Percentiles rank a stretch among this genome's conserved stretches.
phyloP scores from a whole-genome alignment of 306 rosid genomes.

The Quercus cerris region DNA sequence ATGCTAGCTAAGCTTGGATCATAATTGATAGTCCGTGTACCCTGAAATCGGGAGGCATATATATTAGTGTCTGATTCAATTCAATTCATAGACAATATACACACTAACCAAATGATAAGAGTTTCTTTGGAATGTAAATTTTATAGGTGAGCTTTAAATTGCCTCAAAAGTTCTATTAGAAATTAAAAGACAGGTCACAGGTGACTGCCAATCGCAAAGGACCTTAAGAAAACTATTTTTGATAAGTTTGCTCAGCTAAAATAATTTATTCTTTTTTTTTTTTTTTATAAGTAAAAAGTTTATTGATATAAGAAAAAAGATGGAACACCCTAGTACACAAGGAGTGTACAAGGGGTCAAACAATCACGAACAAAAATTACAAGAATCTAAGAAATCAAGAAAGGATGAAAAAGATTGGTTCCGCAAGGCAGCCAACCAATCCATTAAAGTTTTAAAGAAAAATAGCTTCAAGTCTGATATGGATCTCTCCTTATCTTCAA shows the following conservation, averaged over 20 bases:
- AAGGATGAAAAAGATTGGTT: no score
- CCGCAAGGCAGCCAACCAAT: no score
- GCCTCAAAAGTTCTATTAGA: neutral
- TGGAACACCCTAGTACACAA: no score
- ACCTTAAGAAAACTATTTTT: neutral
- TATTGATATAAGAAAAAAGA: no score
- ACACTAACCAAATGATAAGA: neutral
- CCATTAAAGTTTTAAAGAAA: no score
- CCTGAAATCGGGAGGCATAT: slow-evolving; percentile 47
- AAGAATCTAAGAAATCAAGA: no score
- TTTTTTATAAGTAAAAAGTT: no score
- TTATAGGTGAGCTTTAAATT: neutral
- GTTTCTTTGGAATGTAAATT: neutral
- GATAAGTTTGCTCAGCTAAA: neutral
- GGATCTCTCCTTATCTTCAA: no score
- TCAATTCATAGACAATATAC: neutral
- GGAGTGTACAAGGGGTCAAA: no score
- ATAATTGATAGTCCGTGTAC: slow-evolving; percentile 72
- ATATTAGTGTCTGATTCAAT: slow-evolving; percentile 25
- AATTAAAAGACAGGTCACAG: neutral
- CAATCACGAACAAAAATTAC: no score
- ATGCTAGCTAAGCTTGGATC: slow-evolving; percentile 61
- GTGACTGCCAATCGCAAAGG: neutral
- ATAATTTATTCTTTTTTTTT: neutral
- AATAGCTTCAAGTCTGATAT: no score